Evolutionary conservation across 768 basidiomycete genomes (phyloP).

Genomic region (Paxillus rubicundulus): DNA sequence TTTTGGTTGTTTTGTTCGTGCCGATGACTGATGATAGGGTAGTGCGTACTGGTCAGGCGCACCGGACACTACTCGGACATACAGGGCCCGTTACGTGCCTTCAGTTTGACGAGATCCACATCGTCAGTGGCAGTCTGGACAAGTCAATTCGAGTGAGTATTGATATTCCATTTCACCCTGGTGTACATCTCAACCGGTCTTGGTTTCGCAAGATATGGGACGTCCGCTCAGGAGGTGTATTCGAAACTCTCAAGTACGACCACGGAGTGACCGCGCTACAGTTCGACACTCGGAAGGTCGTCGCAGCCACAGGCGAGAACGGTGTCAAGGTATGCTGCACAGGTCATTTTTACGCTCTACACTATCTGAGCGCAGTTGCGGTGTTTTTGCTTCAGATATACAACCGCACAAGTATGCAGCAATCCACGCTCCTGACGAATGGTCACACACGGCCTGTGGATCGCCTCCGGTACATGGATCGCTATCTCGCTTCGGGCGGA

Average conservation of each 20-base stretch:
- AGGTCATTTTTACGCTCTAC: not conserved
- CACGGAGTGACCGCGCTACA: conserved; percentile 88
- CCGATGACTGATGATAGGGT: conserved; percentile 3
- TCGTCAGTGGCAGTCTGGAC: conserved; percentile 90
- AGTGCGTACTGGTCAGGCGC: conserved; percentile 98
- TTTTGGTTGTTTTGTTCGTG: not conserved
- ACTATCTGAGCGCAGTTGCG: not conserved
- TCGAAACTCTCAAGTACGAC: conserved; percentile 89
- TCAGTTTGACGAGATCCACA: conserved; percentile 94
- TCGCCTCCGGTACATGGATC: conserved; percentile 91
- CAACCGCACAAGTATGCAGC: conserved; percentile 91
- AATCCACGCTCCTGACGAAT: conserved; percentile 80
- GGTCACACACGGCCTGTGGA: conserved; percentile 93
- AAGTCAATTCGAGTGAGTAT: conserved; percentile 79
- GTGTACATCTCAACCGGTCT: not conserved
- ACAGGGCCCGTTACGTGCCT: conserved; percentile 91
- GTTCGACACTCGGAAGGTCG: conserved; percentile 91
- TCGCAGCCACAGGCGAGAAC: conserved; percentile 92
- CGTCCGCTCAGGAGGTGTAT: conserved; percentile 81
- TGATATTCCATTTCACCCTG: not conserved
- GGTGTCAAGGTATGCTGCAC: conserved; percentile 68
- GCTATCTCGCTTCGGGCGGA: conserved; percentile 88
- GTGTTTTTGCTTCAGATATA: conserved; percentile 58
- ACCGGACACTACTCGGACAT: conserved; percentile 89
- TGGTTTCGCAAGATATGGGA: conserved; percentile 80